Evolutionary conservation across 495 filamentous ascomycete genomes (phyloP), one percentile per base, ranked within the genome.

Genomic region (Pyronema omphalodes): DNA sequence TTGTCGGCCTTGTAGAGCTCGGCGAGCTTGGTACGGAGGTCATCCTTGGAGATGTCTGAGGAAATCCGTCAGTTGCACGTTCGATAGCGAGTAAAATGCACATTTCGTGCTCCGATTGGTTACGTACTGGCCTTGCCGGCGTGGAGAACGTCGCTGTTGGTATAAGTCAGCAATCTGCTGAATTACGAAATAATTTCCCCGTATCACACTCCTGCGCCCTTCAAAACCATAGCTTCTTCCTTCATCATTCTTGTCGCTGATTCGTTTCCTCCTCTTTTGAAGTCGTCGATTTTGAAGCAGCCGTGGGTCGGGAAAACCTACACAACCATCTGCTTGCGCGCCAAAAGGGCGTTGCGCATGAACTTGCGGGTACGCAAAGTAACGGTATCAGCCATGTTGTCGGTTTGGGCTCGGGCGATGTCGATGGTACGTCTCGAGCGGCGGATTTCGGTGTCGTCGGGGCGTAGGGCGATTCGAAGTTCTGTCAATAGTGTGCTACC

Each of bases 311-410:
- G 33, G 19, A n/a, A 15, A 67, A 84, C 93, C 80, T 89, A 99
- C 91, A 96, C 86, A 74, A 99, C 93, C 91, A 99, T 96, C 81
- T 99, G 93, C 78, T 91, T 94, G 68, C 89, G 83, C 67, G 80
- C 88, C 62, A 99, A 84, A 69, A 99, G 86, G 69, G 93, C 84
- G 78, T 99, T 99, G 74, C 87, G 83, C 72, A 96, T 93, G 86
- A 99, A 99, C 78, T 99, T 99, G 83, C 93, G 89, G 71, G 93
- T 99, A 74, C 93, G 85, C 77, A 99, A 74, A 64, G 91, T 98
- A 68, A 99, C 85, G 55, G 76, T 71, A 72, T 95, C 91, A 71
- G 88, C 79, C 91, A 95, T 96, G 70, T 71, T 86, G 74, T 71
- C 67, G 67, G 63, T 67, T 44, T 57, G 19, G 12, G 63, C 59